These are phyloP conservation scores for Alternaria longipes DNA, from an alignment of 2,329 filamentous ascomycete species.

Conservation along the genomic window DNA sequence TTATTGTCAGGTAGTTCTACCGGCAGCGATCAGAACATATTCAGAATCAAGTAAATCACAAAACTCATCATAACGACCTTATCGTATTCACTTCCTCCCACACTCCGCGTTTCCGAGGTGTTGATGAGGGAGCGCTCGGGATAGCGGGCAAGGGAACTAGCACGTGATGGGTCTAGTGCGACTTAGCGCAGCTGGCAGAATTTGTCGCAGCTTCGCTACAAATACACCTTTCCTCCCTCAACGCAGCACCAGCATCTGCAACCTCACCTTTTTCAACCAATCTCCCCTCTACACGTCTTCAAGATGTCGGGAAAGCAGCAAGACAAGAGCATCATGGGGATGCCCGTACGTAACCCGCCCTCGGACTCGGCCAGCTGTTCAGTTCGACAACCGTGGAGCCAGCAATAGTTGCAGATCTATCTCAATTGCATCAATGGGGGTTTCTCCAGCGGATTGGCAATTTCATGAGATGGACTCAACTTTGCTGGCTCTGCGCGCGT, in stretches of 20 bases:
- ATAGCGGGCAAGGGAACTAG: conserved; percentile 25
- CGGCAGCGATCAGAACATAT: neutral
- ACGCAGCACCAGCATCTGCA: conserved; percentile 30
- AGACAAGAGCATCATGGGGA: conserved; percentile 45
- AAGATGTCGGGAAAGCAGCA: conserved; percentile 10
- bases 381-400: conserved; percentile 12
- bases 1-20: neutral
- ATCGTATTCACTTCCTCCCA: conserved; percentile 10
- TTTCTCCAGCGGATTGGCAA: conserved; percentile 26
- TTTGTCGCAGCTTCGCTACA: conserved; percentile 33
- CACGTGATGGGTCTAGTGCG: conserved; percentile 29
- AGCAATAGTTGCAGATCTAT: conserved; percentile 31
- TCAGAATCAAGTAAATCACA: neutral
- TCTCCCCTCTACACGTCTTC: conserved; percentile 29
- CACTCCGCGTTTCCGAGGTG: conserved; percentile 30
- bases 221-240: conserved; percentile 36
- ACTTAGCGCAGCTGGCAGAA: conserved; percentile 36
- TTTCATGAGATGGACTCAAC: conserved; percentile 31
- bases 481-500: conserved; percentile 28
- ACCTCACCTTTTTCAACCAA: conserved; percentile 25
- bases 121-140: conserved; percentile 33
- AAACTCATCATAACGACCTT: neutral
- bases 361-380: neutral
- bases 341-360: conserved; percentile 50
- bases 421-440: conserved; percentile 42